Percentiles rank a stretch among this genome's conserved stretches.
phyloP scores from a whole-genome alignment of 805 yeast species.

The Scheffersomyces ergatensis region DNA sequence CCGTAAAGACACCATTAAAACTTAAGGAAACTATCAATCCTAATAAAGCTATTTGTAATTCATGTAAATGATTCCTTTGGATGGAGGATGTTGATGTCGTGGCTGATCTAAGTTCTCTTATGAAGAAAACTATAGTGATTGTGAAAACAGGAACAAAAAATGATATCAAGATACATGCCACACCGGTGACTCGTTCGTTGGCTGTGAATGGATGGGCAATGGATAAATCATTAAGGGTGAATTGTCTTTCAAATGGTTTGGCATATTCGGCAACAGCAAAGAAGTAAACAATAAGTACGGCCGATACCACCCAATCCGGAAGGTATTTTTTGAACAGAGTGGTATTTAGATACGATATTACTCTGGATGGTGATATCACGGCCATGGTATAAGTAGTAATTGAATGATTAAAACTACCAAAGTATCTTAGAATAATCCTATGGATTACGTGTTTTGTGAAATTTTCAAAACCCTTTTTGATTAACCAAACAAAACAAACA shows the following conservation, averaged over 20 bases:
- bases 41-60: conserved; percentile 26
- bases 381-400: too few species aligned
- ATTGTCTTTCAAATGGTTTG: conserved; percentile 34
- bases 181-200: conserved; percentile 28
- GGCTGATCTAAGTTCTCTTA: neutral
- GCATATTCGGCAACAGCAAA: conserved; percentile 29
- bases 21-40: conserved; percentile 26
- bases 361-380: conserved; percentile 4
- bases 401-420: too few species aligned
- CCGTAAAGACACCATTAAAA: conserved; percentile 32
- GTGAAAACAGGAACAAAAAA: conserved; percentile 16
- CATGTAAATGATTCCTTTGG: conserved; percentile 6
- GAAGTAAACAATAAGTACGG: conserved; percentile 21
- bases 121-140: conserved; percentile 13
- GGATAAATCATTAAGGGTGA: conserved; percentile 26
- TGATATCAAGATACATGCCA: conserved; percentile 25
- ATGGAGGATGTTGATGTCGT: neutral
- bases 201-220: conserved; percentile 36
- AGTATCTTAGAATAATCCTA: too few species aligned
- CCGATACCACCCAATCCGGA: conserved; percentile 29
- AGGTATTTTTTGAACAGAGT: conserved; percentile 6
- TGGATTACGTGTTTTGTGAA: too few species aligned
- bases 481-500: too few species aligned
- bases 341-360: conserved; percentile 5
- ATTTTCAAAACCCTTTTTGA: too few species aligned